Conservation (phyloP, 352 stramenopile genomes). For the Phytophthora ohioensis region DNA sequence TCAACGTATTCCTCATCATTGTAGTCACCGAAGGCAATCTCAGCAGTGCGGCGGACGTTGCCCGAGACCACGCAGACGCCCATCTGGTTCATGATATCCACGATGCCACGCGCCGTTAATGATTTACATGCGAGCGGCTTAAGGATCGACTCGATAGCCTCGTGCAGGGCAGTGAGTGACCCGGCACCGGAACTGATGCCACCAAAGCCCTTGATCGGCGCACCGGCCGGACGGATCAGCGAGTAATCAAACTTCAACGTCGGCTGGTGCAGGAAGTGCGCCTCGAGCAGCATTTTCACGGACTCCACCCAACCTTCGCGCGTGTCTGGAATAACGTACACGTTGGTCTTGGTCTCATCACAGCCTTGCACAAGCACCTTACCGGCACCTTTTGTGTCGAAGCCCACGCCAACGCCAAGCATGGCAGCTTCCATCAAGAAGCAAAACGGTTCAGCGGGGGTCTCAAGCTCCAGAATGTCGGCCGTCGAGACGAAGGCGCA, state of each 20-base stretch:
- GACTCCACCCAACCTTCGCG: slow-evolving; percentile 91
- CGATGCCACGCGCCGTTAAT: slow-evolving; percentile 82
- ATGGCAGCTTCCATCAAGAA: slow-evolving; percentile 97
- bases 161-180: slow-evolving; percentile 81
- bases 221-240: slow-evolving; percentile 80
- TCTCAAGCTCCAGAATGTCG: slow-evolving; percentile 64
- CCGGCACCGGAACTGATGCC: slow-evolving; percentile 88
- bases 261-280: slow-evolving; percentile 74
- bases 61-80: slow-evolving; percentile 92
- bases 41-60: slow-evolving; percentile 93
- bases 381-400: slow-evolving; percentile 92
- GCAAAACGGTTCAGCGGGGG: slow-evolving; percentile 88
- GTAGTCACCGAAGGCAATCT: slow-evolving; percentile 95
- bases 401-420: slow-evolving; percentile 94
- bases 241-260: slow-evolving; percentile 84
- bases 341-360: slow-evolving; percentile 19
- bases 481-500: slow-evolving; percentile 93
- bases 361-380: slow-evolving; percentile 59
- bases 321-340: slow-evolving; percentile 64
- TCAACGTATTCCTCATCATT: slow-evolving; percentile 89
- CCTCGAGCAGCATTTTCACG: slow-evolving; percentile 81
- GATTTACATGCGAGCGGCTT: slow-evolving; percentile 52
- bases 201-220: slow-evolving; percentile 92
- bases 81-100: slow-evolving; percentile 95
- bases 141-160: slow-evolving; percentile 65